Conservation (phyloP, 179 eudicot species). For the Spergularia azorica region DNA sequence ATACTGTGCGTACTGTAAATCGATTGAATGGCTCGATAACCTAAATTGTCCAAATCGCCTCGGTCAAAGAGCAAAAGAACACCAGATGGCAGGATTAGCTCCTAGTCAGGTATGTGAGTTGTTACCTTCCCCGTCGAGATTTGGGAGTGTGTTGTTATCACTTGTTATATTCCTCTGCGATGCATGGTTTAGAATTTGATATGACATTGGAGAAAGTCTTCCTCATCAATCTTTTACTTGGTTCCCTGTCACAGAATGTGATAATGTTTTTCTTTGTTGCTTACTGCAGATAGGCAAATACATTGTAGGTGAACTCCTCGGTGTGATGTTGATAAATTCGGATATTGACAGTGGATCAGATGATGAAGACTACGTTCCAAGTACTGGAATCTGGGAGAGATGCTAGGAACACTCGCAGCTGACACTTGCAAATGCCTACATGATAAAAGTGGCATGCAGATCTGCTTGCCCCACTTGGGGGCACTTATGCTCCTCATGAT, state of each 20-base stretch:
- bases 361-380: slow-evolving; percentile 29
- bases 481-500: no score
- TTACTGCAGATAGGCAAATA: slow-evolving; percentile 60
- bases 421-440: no score
- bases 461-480: not conserved
- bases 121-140: not conserved
- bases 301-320: slow-evolving; percentile 36
- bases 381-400: slow-evolving; percentile 39
- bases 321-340: slow-evolving; percentile 21
- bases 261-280: not conserved
- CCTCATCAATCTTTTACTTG: not conserved
- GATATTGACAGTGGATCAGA: slow-evolving; percentile 69
- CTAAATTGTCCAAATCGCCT: slow-evolving; percentile 41
- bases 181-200: not conserved
- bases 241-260: not conserved
- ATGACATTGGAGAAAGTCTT: no score
- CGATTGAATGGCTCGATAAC: slow-evolving; percentile 65
- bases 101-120: slow-evolving; percentile 59
- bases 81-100: slow-evolving; percentile 47
- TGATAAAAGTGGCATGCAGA: not conserved
- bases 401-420: not conserved
- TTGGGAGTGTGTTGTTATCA: no score
- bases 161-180: not conserved
- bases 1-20: slow-evolving; percentile 55
- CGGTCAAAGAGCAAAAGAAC: slow-evolving; percentile 28